phyloP scores from a whole-genome alignment of 139 green algal genomes.

The Microglena sp. region DNA sequence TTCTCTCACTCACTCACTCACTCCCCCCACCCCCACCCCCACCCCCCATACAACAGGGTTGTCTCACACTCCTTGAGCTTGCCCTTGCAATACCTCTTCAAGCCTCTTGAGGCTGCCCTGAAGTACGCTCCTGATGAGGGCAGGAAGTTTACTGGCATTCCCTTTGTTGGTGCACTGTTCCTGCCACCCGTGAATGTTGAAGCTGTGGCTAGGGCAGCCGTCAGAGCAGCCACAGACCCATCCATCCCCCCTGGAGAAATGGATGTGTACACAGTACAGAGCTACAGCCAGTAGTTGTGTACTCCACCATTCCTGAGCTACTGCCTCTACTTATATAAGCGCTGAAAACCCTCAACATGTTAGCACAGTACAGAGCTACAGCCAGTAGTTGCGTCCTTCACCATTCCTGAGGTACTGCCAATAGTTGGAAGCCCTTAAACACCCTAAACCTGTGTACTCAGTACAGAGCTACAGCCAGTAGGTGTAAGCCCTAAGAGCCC shows the following conservation, averaged over 20 bases:
- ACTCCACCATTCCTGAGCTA: too few species aligned
- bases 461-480: constrained; percentile 35
- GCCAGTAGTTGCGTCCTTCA: background rate
- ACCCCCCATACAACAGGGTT: too few species aligned
- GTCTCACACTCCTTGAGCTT: constrained; percentile 37
- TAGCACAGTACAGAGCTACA: constrained; percentile 46
- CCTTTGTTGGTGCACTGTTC: constrained; percentile 55
- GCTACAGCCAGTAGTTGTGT: constrained; percentile 18
- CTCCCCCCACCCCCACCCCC: too few species aligned
- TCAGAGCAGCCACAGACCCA: constrained; percentile 62
- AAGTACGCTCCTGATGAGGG: constrained; percentile 29
- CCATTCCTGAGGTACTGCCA: too few species aligned
- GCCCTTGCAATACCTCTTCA: constrained; percentile 47
- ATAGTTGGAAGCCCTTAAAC: too few species aligned
- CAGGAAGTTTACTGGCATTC: constrained; percentile 43
- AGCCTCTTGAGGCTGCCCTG: constrained; percentile 48
- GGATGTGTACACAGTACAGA: constrained; percentile 57
- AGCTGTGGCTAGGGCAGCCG: constrained; percentile 63
- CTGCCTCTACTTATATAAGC: too few species aligned
- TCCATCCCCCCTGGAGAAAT: constrained; percentile 54
- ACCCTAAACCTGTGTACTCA: constrained; percentile 61
- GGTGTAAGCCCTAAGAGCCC: too few species aligned
- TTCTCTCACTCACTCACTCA: too few species aligned
- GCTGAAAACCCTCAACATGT: too few species aligned
- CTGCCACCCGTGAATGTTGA: constrained; percentile 62